phyloP scores from a whole-genome alignment of 306 rosid genomes.

The Dryas octopetala region DNA sequence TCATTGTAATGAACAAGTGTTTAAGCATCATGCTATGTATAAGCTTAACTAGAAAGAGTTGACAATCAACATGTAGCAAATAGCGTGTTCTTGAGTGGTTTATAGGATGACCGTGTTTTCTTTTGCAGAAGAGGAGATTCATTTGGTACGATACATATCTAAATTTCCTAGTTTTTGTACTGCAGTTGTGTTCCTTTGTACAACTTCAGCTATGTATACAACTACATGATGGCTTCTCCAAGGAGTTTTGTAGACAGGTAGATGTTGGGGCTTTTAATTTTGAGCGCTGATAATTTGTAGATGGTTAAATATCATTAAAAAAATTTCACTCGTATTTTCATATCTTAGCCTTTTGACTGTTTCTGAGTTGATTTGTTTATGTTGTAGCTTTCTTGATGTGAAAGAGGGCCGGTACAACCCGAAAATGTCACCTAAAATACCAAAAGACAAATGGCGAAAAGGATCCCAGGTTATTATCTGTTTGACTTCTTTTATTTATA shows the following conservation, averaged over 20 bases:
- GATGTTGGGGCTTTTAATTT: conserved; percentile 49
- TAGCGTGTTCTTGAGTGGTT: not conserved
- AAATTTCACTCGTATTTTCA: not conserved
- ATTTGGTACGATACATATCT: conserved; percentile 2
- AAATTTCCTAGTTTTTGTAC: conserved; percentile 33
- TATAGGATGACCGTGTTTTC: not conserved
- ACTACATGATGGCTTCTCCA: conserved; percentile 76
- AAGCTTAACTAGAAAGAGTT: not conserved
- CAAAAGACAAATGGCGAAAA: conserved; percentile 89
- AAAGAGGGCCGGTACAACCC: conserved; percentile 94
- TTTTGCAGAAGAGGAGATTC: conserved; percentile 11
- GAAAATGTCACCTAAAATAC: conserved; percentile 83
- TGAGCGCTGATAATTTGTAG: conserved; percentile 48
- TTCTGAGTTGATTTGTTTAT: conserved; percentile 27
- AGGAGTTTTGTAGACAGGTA: conserved; percentile 98
- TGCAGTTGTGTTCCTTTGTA: conserved; percentile 96
- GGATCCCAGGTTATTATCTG: conserved; percentile 84
- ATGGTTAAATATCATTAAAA: conserved; percentile 25
- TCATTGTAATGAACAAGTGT: not conserved
- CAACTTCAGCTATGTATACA: conserved; percentile 82
- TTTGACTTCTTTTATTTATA: conserved; percentile 4
- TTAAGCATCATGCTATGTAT: not conserved
- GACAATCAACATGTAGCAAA: not conserved
- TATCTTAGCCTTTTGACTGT: not conserved
- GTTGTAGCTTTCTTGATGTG: conserved; percentile 83